Base-by-base conservation (phyloP, 1,284 basidiomycete species). In the Naganishia sp. region DNA sequence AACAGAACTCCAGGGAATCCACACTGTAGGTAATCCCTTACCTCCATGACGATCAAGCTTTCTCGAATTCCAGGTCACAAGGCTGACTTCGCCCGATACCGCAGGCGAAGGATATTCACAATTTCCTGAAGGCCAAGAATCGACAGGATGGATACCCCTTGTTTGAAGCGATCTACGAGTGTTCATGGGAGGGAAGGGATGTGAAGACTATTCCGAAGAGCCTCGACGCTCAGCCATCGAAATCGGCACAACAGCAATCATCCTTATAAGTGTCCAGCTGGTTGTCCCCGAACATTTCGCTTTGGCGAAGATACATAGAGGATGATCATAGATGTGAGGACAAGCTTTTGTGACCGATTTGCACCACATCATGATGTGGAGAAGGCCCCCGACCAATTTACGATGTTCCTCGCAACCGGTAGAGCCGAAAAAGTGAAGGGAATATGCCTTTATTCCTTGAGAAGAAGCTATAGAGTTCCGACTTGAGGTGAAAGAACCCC, bases 131-230 rank as follows among this genome's bases (percentile, higher is more conserved):
- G 68, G 80, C 80, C 13, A 73, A 80, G 49, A 77, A 80, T 63
- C 74, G 80, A 58, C 75, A 83, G 18, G 82, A 82, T 25, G 82
- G 75, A 7, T 85, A 84, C 73, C 84, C 84, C 23, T 77, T 85
- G 13, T 85, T 85, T 74, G 76, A 80, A 70, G 81, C 81, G 55
- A 81, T 83, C 39, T 80, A 80, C 72, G 71, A 77, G 64, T 80
- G 81, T 71, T 76, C 75, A 43, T 80, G 75, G 75, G 75, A 80
- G 43, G 77, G 74, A 47, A 69, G 76, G 39, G 76, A 78, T 18
- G 77, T 79, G 28, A 72, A 78, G 65, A 74, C 80, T 68, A 73
- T 83, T 46, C 80, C 79, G 13, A 73, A 74, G 51, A 72, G 71
- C 1, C 67, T 77, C 15, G 74, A 69, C 69, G 52, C 35, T 10